A percentile compares a stretch with the other conserved stretches of the same genome.
These are phyloP conservation scores for Babesia gibsoni DNA, from an alignment of 169 alveolate species.

Conservation along the genomic window DNA sequence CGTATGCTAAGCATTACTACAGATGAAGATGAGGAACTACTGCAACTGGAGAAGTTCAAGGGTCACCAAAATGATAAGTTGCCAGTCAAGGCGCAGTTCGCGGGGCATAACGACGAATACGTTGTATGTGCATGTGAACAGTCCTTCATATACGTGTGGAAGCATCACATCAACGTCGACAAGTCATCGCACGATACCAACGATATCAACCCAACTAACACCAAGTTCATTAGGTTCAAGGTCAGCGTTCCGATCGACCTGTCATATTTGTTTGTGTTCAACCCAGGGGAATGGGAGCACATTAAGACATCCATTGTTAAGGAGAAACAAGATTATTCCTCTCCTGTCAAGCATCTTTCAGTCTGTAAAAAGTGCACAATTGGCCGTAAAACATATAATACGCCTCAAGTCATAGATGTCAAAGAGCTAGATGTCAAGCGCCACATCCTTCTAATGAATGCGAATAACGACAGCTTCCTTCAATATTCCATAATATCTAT, in stretches of 20 bases:
- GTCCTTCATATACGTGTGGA: slow-evolving; percentile 37
- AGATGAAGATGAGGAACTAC: neutral
- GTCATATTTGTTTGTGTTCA: neutral
- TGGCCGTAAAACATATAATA: neutral
- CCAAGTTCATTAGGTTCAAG: slow-evolving; percentile 1
- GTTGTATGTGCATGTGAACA: slow-evolving; percentile 38
- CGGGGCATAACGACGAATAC: slow-evolving; percentile 31
- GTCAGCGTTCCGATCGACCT: neutral
- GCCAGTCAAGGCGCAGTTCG: slow-evolving; percentile 19
- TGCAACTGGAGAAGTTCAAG: slow-evolving; percentile 38
- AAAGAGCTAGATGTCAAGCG: neutral
- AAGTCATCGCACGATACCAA: neutral
- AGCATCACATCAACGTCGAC: neutral
- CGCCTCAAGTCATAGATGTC: neutral
- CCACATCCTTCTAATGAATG: slow-evolving; percentile 10
- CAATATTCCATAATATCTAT: slow-evolving; percentile 7
- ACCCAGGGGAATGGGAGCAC: slow-evolving; percentile 54
- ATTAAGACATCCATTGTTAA: neutral
- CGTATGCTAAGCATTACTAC: slow-evolving; percentile 21
- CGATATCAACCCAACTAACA: neutral
- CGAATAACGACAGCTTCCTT: neutral
- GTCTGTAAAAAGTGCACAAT: neutral
- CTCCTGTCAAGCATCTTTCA: neutral
- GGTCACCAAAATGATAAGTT: slow-evolving; percentile 21
- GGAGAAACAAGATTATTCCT: neutral